phyloP scores from a whole-genome alignment of 495 filamentous ascomycete genomes.

The Thozetella sp. region DNA sequence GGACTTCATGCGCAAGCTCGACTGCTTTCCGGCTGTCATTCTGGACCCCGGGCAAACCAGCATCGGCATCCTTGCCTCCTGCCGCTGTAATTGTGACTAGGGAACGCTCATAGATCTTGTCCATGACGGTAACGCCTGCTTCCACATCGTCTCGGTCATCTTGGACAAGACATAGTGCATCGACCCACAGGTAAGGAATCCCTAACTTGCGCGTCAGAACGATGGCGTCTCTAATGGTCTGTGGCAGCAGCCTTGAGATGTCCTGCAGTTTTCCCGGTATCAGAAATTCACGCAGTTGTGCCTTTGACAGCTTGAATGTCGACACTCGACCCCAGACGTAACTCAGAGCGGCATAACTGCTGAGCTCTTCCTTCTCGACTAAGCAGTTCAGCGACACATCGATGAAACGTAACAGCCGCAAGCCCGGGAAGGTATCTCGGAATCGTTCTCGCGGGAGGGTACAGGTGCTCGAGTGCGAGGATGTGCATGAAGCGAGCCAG shows the following conservation, averaged over 20 bases:
- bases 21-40: background rate
- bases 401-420: constrained; percentile 6
- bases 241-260: background rate
- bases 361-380: background rate
- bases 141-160: constrained; percentile 8
- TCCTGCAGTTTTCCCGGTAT: background rate
- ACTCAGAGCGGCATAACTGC: constrained; percentile 8
- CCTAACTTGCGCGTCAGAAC: constrained; percentile 7
- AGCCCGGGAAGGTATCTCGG: constrained; percentile 4
- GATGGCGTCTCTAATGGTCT: constrained; percentile 13
- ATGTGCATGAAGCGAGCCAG: background rate
- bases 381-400: constrained; percentile 2
- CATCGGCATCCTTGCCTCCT: constrained; percentile 6
- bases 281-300: background rate
- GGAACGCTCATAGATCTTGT: constrained; percentile 11
- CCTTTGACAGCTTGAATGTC: constrained; percentile 5
- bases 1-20: background rate
- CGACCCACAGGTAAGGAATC: constrained; percentile 14
- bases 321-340: constrained; percentile 11
- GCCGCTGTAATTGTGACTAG: constrained; percentile 8
- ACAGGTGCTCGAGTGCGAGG: background rate
- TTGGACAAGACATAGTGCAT: constrained; percentile 14
- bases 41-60: constrained; percentile 9
- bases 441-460: background rate
- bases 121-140: constrained; percentile 13